Evolutionary conservation across 2,329 filamentous ascomycete genomes (phyloP), one percentile per base, ranked within the genome.

Genomic region (Beauveria varroae): DNA sequence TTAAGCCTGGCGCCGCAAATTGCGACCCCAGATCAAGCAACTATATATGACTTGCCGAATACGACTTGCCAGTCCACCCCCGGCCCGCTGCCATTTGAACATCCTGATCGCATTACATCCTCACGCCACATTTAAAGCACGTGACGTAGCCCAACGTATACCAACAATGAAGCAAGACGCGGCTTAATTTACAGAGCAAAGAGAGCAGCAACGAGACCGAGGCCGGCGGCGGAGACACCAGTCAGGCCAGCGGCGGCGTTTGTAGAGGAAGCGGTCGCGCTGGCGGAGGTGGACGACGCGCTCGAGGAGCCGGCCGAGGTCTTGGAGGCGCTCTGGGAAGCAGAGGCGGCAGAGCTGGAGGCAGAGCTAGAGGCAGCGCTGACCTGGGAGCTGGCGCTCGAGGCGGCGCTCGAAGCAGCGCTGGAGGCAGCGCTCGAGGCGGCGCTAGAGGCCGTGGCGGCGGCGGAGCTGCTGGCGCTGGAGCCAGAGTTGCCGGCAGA

Each of bases 401-500:
- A 43, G 20, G 22, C 40, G 12, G 30, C 24, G 41, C 54, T 68
- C 66, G 64, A 57, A 5, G 30, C 30, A 3, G 30, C 24, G 50
- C 54, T 68, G 66, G 64, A 57, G 14, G 34, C 34, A 37, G 34
- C 34, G 52, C 61, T 64, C 28, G 67, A 56, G 22, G 62, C 61
- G 28, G 68, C 63, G 47, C 68, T 62, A 20, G 69, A 65, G 43
- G 28, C 20, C 46, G 68, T 63, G 49, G 67, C 63, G 20, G 68
- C 64, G 43, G 3, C 58, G 43, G 58, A 54, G 58, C 58, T 47
- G 20, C 62, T 63, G 30, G 67, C 55, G 26, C 62, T 61, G 37
- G 68, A 63, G 50, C 67, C 63, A 20, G 68, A 41, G 65, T 53
- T 24, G 57, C 64, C 44, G 16, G 30, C 47, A n/a, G 57, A 41